Evolutionary conservation across 2,329 filamentous ascomycete genomes (phyloP).

Genomic region (Akanthomyces lecanii): DNA sequence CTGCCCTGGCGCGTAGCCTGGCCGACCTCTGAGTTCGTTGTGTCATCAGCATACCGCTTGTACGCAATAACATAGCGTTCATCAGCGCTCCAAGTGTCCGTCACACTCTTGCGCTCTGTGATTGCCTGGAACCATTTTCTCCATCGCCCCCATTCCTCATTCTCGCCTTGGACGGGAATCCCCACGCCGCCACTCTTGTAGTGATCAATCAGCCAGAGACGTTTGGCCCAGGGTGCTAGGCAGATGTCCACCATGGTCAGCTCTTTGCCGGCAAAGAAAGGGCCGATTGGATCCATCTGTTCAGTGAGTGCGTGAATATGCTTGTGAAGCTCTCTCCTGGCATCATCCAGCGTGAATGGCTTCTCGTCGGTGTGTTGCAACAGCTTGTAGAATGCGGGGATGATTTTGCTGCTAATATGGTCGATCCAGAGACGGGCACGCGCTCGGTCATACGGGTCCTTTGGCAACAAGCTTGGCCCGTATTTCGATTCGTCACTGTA

Average conservation of each 20-base stretch:
- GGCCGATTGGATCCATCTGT: constrained; percentile 54
- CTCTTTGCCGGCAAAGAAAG: constrained; percentile 62
- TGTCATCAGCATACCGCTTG: constrained; percentile 61
- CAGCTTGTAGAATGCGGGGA: constrained; percentile 64
- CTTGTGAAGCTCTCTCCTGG: constrained; percentile 53
- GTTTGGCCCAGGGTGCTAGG: constrained; percentile 67
- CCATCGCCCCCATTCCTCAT: constrained; percentile 61
- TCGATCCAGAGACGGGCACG: constrained; percentile 69
- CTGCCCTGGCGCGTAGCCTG: constrained; percentile 60
- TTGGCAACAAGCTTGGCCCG: constrained; percentile 51
- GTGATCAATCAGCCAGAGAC: constrained; percentile 70
- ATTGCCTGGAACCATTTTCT: constrained; percentile 59
- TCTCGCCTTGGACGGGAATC: constrained; percentile 47
- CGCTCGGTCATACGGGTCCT: constrained; percentile 60
- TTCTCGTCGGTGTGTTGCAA: constrained; percentile 52
- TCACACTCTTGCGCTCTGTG: constrained; percentile 56
- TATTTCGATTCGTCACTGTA: constrained; percentile 45
- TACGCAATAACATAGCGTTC: constrained; percentile 67
- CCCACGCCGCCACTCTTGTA: constrained; percentile 59
- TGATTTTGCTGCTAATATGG: constrained; percentile 62
- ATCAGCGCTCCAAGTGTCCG: constrained; percentile 63
- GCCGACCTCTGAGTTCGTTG: constrained; percentile 56
- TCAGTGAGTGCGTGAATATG: constrained; percentile 56
- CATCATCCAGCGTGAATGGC: constrained; percentile 46
- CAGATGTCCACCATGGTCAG: constrained; percentile 67